Conservation (phyloP, 108 stramenopile species). For the Chaetoceros tenuissimus region DNA sequence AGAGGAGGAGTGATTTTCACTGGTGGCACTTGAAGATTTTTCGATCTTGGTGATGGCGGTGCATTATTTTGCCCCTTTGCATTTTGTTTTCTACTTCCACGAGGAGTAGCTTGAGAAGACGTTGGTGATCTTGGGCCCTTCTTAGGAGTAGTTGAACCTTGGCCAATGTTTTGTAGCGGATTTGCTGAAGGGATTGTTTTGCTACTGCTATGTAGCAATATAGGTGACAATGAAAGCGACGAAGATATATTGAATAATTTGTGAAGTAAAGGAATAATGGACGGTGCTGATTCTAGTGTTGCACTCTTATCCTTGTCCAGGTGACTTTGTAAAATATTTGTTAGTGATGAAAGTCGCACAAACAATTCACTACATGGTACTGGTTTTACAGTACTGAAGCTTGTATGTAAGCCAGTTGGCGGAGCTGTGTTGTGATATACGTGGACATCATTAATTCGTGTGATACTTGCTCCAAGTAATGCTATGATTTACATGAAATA, state of each 20-base stretch:
- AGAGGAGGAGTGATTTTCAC: neutral
- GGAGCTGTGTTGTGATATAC: constrained; percentile 17
- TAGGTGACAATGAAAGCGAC: constrained; percentile 12
- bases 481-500: neutral
- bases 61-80: neutral
- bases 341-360: constrained; percentile 44
- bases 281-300: constrained; percentile 65
- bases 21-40: neutral
- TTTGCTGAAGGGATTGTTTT: neutral
- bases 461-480: neutral
- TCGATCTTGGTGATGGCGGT: neutral
- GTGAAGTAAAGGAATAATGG: constrained; percentile 67
- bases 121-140: neutral
- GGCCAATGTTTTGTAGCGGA: neutral
- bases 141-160: constrained; percentile 3
- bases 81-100: neutral
- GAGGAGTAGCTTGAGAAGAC: constrained; percentile 8
- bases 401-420: constrained; percentile 74
- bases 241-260: constrained; percentile 72
- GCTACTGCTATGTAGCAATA: neutral
- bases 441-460: neutral
- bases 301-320: constrained; percentile 24
- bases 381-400: constrained; percentile 51
- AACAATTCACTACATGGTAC: constrained; percentile 60
- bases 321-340: constrained; percentile 48